Evolutionary conservation across 2,329 filamentous ascomycete genomes (phyloP).

Genomic region (Penicillium sp.): DNA sequence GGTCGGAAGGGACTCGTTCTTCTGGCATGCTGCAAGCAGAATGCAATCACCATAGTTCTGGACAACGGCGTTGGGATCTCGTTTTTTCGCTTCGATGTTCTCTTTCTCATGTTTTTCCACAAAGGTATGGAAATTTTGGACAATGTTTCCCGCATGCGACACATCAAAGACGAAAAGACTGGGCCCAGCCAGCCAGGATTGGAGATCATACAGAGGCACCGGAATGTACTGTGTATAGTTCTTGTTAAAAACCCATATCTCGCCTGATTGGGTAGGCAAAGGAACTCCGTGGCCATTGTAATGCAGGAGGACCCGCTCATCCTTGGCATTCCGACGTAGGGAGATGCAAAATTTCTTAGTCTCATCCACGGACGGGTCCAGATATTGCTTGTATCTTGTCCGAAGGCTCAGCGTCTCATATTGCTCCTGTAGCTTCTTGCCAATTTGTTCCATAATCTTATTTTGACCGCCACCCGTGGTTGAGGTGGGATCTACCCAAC

Average conservation of each 20-base stretch:
- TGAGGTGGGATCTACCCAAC: slow-evolving; percentile 90
- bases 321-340: slow-evolving; percentile 86
- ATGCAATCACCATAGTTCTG: slow-evolving; percentile 80
- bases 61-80: slow-evolving; percentile 68
- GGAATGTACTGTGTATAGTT: slow-evolving; percentile 99
- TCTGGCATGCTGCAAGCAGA: slow-evolving; percentile 85
- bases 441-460: slow-evolving; percentile 90
- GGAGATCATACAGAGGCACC: slow-evolving; percentile 89
- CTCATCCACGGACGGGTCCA: slow-evolving; percentile 95
- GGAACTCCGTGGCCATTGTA: slow-evolving; percentile 98
- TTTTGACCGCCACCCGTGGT: slow-evolving; percentile 70
- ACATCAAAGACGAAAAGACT: slow-evolving; percentile 98
- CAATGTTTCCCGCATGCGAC: slow-evolving; percentile 92
- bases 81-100: slow-evolving; percentile 71
- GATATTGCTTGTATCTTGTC: slow-evolving; percentile 95
- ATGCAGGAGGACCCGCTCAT: slow-evolving; percentile 94
- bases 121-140: slow-evolving; percentile 91
- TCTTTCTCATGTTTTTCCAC: slow-evolving; percentile 93
- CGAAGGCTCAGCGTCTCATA: slow-evolving; percentile 94
- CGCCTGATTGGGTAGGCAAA: slow-evolving; percentile 89
- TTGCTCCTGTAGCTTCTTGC: slow-evolving; percentile 91
- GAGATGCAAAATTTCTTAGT: slow-evolving; percentile 95
- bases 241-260: slow-evolving; percentile 99
- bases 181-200: slow-evolving; percentile 92
- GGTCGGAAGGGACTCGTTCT: slow-evolving; percentile 89